Conservation (phyloP, 805 yeast species). For the Candida insectalens region DNA sequence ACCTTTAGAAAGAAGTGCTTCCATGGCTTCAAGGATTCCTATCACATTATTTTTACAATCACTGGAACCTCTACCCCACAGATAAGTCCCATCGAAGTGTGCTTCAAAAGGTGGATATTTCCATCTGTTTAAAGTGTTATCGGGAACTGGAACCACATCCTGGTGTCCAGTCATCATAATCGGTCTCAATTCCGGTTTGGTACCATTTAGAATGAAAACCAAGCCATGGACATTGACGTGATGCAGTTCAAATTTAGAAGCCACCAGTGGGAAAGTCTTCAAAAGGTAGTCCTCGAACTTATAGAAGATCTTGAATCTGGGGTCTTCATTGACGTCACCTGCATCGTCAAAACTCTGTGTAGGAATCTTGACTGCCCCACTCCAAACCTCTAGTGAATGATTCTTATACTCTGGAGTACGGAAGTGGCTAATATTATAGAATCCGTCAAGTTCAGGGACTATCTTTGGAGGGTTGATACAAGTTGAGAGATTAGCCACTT, state of each 20-base stretch:
- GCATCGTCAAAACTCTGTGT: slow-evolving; percentile 38
- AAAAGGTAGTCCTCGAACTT: slow-evolving; percentile 45
- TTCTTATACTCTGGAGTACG: slow-evolving; percentile 1
- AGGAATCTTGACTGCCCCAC: slow-evolving; percentile 35
- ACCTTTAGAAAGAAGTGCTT: slow-evolving; percentile 38
- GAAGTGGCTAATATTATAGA: neutral
- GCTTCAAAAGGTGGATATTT: slow-evolving; percentile 55
- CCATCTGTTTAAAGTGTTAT: slow-evolving; percentile 48
- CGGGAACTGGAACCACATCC: slow-evolving; percentile 72
- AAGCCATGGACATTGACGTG: slow-evolving; percentile 53
- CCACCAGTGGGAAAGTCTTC: slow-evolving; percentile 44
- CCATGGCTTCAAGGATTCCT: slow-evolving; percentile 55
- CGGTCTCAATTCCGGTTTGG: slow-evolving; percentile 44
- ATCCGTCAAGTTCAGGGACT: neutral
- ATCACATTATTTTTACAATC: slow-evolving; percentile 65
- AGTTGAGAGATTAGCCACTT: neutral
- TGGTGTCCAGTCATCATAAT: slow-evolving; percentile 61
- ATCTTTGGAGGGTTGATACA: neutral
- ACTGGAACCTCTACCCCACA: slow-evolving; percentile 68
- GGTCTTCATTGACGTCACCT: slow-evolving; percentile 32
- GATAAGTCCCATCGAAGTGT: slow-evolving; percentile 46
- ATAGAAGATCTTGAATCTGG: slow-evolving; percentile 41
- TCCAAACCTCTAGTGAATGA: slow-evolving; percentile 1
- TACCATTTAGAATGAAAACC: slow-evolving; percentile 54
- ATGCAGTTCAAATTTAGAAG: slow-evolving; percentile 37